Evolutionary conservation across 2,329 filamentous ascomycete species (phyloP).

Genomic region (Thelonectria rubi): DNA sequence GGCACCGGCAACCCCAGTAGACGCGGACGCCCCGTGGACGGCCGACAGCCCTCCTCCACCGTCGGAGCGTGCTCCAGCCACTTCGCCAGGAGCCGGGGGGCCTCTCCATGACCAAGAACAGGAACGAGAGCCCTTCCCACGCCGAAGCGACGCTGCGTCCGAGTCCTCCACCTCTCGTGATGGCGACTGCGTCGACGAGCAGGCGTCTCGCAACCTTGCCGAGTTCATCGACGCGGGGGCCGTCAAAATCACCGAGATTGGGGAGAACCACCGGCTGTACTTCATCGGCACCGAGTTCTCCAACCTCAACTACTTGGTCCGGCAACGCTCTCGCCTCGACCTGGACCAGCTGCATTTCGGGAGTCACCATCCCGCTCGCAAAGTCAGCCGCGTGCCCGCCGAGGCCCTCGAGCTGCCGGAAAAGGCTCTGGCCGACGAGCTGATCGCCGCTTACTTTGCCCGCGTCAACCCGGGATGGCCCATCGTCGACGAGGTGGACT

Average conservation of each 20-base stretch:
- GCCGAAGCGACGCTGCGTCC: conserved; percentile 20
- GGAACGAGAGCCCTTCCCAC: neutral
- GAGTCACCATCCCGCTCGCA: conserved; percentile 48
- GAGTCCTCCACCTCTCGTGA: conserved; percentile 26
- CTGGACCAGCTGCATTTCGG: conserved; percentile 47
- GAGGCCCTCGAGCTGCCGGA: conserved; percentile 60
- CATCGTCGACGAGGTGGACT: conserved; percentile 60
- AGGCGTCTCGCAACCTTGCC: conserved; percentile 54
- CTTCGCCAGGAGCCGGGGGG: neutral
- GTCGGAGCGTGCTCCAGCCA: conserved; percentile 6
- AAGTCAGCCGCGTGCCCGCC: conserved; percentile 50
- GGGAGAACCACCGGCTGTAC: conserved; percentile 57
- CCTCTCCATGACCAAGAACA: neutral
- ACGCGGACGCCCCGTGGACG: conserved; percentile 25
- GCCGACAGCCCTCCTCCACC: conserved; percentile 1
- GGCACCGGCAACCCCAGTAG: conserved; percentile 35
- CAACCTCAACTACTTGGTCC: conserved; percentile 64
- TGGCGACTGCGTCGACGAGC: conserved; percentile 51
- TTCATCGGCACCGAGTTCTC: conserved; percentile 66
- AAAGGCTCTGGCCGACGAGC: conserved; percentile 57
- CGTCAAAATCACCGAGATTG: conserved; percentile 55
- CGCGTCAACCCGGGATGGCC: conserved; percentile 62
- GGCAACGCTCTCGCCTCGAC: conserved; percentile 51
- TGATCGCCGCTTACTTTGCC: conserved; percentile 60
- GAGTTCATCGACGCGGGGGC: conserved; percentile 61